phyloP scores from a whole-genome alignment of 164 flowering plant genomes.

The Sedum album region DNA sequence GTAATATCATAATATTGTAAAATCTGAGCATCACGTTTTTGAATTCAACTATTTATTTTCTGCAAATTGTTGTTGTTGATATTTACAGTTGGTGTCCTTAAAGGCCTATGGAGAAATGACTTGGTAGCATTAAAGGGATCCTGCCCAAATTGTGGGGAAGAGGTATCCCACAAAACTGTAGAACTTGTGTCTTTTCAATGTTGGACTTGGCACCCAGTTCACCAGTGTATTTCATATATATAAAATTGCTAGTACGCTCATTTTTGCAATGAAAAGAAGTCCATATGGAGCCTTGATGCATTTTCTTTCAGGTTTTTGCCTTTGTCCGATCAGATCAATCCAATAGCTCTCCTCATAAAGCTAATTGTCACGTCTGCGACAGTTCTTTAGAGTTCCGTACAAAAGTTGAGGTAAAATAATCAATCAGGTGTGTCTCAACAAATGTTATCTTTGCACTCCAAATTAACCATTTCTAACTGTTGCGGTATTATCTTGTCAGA shows the following conservation, averaged over 20 bases:
- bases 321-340: conserved; percentile 58
- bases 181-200: not conserved
- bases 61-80: not conserved
- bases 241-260: not conserved
- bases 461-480: not conserved
- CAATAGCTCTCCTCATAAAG: conserved; percentile 51
- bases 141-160: conserved; percentile 96
- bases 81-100: conserved; percentile 60
- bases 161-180: conserved; percentile 34
- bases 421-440: not conserved
- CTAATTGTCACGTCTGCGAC: conserved; percentile 87
- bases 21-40: not conserved
- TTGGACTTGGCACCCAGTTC: too few species aligned
- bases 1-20: conserved; percentile 24
- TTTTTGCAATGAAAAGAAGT: not conserved
- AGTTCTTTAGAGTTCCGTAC: conserved; percentile 68
- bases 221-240: not conserved
- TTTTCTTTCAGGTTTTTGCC: conserved; percentile 74
- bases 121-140: conserved; percentile 85
- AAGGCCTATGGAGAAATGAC: conserved; percentile 80
- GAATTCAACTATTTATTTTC: not conserved
- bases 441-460: not conserved
- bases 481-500: conserved; percentile 31
- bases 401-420: conserved; percentile 62
- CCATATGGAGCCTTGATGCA: not conserved